phyloP scores from a whole-genome alignment of 371 early-diverging fungal genomes.

The Mucor velutinosus region DNA sequence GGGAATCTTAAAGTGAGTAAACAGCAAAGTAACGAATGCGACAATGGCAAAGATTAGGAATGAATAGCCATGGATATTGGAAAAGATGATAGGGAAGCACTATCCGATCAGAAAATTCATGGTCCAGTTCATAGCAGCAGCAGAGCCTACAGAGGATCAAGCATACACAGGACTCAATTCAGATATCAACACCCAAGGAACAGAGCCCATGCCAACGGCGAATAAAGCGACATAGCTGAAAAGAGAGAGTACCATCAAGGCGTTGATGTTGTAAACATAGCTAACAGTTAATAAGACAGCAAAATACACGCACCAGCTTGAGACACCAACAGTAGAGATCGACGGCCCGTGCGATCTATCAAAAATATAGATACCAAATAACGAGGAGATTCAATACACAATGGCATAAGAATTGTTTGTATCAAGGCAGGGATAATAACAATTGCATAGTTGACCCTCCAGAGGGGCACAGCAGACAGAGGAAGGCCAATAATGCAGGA shows the following conservation, averaged over 20 bases:
- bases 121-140: constrained; percentile 67
- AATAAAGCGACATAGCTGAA: constrained; percentile 77
- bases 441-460: constrained; percentile 66
- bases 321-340: constrained; percentile 64
- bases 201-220: constrained; percentile 80
- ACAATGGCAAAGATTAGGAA: constrained; percentile 63
- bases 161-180: constrained; percentile 69
- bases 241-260: constrained; percentile 63
- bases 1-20: constrained; percentile 58
- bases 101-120: constrained; percentile 55
- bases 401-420: constrained; percentile 63
- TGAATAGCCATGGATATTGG: constrained; percentile 57
- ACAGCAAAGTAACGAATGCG: constrained; percentile 13
- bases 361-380: constrained; percentile 59
- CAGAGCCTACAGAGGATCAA: constrained; percentile 50
- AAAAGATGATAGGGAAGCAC: constrained; percentile 61
- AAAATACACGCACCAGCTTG: constrained; percentile 57
- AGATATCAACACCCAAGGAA: constrained; percentile 76
- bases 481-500: constrained; percentile 62
- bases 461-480: constrained; percentile 60
- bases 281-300: constrained; percentile 60
- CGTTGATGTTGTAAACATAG: constrained; percentile 40
- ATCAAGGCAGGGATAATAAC: constrained; percentile 68
- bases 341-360: constrained; percentile 29
- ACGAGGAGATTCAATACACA: constrained; percentile 78